phyloP scores from a whole-genome alignment of 306 rosid genomes.

The Vicia villosa region DNA sequence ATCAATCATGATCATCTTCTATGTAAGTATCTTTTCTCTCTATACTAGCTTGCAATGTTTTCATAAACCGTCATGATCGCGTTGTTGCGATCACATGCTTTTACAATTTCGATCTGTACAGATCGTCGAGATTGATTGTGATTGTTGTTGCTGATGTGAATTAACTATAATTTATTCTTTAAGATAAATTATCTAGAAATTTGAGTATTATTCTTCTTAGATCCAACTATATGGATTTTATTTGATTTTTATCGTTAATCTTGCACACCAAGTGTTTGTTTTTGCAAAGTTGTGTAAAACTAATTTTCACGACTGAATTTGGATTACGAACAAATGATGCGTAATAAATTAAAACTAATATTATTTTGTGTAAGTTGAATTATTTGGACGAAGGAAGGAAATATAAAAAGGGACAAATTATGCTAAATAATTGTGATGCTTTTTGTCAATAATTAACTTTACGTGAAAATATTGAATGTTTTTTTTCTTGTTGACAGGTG shows the following conservation, averaged over 20 bases:
- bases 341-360: too few relatives aligned
- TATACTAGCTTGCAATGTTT: too few relatives aligned
- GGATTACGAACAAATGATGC: too few relatives aligned
- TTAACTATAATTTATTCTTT: too few relatives aligned
- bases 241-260: background rate
- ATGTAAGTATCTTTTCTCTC: background rate
- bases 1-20: background rate
- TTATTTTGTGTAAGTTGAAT: background rate
- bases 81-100: too few relatives aligned
- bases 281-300: too few relatives aligned
- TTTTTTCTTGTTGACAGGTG: constrained; percentile 43
- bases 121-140: too few relatives aligned
- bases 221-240: background rate
- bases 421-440: constrained; percentile 18
- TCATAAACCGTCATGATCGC: too few relatives aligned
- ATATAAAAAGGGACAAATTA: background rate
- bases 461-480: background rate
- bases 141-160: too few relatives aligned
- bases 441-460: background rate
- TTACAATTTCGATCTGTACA: too few relatives aligned
- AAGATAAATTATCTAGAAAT: too few relatives aligned
- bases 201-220: background rate
- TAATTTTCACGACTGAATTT: background rate
- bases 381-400: constrained; percentile 9
- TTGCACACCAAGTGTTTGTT: background rate